These are phyloP conservation scores for Dictyostelium citrinum DNA, from an alignment of 78 protist genomes.

Conservation along the genomic window DNA sequence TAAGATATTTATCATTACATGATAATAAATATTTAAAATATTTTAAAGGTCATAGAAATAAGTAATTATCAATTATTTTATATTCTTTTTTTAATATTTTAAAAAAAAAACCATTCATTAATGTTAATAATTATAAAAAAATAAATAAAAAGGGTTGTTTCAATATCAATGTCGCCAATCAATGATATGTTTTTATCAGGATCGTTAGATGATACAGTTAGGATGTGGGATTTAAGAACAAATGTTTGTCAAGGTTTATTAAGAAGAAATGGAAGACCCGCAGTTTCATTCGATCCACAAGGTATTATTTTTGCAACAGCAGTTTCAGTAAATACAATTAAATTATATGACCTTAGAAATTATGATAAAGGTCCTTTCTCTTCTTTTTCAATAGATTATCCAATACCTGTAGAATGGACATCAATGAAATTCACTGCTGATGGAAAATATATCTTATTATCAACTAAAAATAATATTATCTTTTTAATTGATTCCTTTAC, in stretches of 20 bases:
- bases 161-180: constrained; percentile 79
- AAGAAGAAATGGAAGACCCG: constrained; percentile 58
- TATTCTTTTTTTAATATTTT: no score
- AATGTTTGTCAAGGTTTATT: constrained; percentile 78
- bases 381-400: constrained; percentile 30
- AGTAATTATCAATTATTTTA: constrained; percentile 5
- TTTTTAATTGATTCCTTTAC: constrained; percentile 79
- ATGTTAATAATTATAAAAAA: no score
- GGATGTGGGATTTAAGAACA: constrained; percentile 89
- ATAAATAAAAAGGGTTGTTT: constrained; percentile 69
- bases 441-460: constrained; percentile 77
- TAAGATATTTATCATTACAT: constrained; percentile 85
- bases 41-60: constrained; percentile 88
- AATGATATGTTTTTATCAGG: constrained; percentile 86
- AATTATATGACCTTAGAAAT: constrained; percentile 73
- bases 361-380: constrained; percentile 78
- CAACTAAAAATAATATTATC: constrained; percentile 55
- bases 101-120: no score
- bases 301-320: constrained; percentile 81
- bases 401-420: constrained; percentile 78
- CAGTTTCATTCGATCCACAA: constrained; percentile 81
- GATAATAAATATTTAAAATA: constrained; percentile 87
- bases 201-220: constrained; percentile 70
- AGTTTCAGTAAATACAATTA: constrained; percentile 34
- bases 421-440: constrained; percentile 76